Base-by-base conservation (phyloP, 306 rosid genomes). In the Corylus heterophylla region DNA sequence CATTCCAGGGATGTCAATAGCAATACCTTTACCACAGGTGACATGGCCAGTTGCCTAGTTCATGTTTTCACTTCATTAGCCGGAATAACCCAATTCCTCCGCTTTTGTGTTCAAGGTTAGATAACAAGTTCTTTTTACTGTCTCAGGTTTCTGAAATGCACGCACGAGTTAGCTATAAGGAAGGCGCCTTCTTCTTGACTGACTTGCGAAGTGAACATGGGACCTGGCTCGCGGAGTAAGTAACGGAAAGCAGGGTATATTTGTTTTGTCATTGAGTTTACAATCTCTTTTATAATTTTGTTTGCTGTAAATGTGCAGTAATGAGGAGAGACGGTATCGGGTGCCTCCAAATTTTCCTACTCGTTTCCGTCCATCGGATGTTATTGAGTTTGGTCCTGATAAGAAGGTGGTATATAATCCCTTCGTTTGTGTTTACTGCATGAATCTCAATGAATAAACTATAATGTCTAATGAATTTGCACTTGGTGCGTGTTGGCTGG, bases 181-280 rank as follows among this genome's bases (percentile, higher is more conserved):
- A 93, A 39, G 98, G 96, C 8, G 92, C 90, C 25, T 95, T 93
- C 85, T 93, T 88, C 82, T 59, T 93, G 83, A 90, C 92, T 70
- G 99, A 96, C 92, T 78, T 96, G 83, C 16, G 79, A 35, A 93
- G 96, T 54, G 76, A 88, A 73, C 69, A 88, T 80, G 98, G 99
- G 64, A 91, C 98, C 71, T 95, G 99, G 98, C 82, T 95, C 73
- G 64, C 88, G 0, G 87, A 95, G 99, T 93, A 86, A 90, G 98
- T 88, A 47, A 52, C 69, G 79, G 25, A 69, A 79, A 52, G 31
- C 22, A 25, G 49, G 35, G 13, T 17, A 27, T 20, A 49, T 52
- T 3, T 12, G n/a, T 35, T 58, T 67, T 42, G 48, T 5, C 37
- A 18, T 37, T 66, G 68, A 50, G 50, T 31, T 52, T 67, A 27